phyloP scores from a whole-genome alignment of 2,329 filamentous ascomycete genomes.

The Penicillium sp. region DNA sequence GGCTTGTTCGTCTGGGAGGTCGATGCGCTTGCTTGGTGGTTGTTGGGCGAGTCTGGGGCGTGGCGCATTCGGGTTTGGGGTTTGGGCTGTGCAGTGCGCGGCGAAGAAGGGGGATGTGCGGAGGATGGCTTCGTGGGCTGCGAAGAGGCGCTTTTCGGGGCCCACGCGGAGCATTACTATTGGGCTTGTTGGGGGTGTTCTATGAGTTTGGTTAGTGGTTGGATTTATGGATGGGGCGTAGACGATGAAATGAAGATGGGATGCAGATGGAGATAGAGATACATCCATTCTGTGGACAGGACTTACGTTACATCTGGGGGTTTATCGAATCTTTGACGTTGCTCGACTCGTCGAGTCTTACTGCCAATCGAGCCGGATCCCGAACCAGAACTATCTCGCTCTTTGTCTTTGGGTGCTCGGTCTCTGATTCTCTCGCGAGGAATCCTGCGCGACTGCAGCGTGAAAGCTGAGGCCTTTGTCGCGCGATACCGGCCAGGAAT shows the following conservation, averaged over 20 bases:
- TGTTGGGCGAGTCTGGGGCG: conserved; percentile 12
- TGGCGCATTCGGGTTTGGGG: conserved; percentile 23
- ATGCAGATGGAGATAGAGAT: background rate
- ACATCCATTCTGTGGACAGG: background rate
- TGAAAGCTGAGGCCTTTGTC: conserved; percentile 36
- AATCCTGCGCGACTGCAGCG: conserved; percentile 28
- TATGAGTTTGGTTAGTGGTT: background rate
- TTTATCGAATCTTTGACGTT: conserved; percentile 31
- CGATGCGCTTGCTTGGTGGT: conserved; percentile 64
- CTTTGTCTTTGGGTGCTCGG: background rate
- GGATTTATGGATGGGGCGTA: background rate
- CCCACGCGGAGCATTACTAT: conserved; percentile 81
- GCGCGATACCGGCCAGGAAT: conserved; percentile 41
- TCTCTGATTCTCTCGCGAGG: conserved; percentile 30
- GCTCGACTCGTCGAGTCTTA: conserved; percentile 29
- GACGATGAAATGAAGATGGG: background rate
- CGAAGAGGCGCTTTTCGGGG: conserved; percentile 81
- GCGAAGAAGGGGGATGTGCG: conserved; percentile 77
- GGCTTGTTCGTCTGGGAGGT: conserved; percentile 80
- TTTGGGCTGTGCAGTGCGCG: conserved; percentile 59
- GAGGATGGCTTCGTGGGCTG: conserved; percentile 85
- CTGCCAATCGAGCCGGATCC: conserved; percentile 16
- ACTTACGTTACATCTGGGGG: conserved; percentile 41
- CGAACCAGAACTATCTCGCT: background rate
- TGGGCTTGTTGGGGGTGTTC: conserved; percentile 63